These are phyloP conservation scores for Knufia fluminis DNA, from an alignment of 2,329 filamentous ascomycete genomes.

Conservation along the genomic window DNA sequence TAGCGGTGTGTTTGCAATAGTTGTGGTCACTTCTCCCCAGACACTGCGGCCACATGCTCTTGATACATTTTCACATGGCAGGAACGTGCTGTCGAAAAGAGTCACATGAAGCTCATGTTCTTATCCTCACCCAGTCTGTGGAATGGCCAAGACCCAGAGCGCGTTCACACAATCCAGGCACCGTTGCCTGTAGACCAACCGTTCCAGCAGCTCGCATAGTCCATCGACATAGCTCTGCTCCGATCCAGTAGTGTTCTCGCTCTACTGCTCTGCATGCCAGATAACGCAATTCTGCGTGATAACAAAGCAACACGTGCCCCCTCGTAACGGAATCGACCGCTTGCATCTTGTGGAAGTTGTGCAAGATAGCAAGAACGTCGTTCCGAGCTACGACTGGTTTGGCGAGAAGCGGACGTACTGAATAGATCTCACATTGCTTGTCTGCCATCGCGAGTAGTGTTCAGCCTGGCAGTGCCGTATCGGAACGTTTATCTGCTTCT, in stretches of 20 bases:
- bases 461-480: not conserved
- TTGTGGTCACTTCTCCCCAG: not conserved
- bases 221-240: not conserved
- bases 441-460: too few species aligned
- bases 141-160: too few species aligned
- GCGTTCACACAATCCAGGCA: not conserved
- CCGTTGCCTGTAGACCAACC: not conserved
- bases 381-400: too few species aligned
- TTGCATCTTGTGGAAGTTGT: too few species aligned
- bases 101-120: not conserved
- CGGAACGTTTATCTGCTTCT: not conserved
- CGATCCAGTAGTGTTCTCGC: too few species aligned
- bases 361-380: too few species aligned
- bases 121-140: not conserved
- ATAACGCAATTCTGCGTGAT: too few species aligned
- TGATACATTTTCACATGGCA: not conserved
- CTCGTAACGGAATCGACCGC: too few species aligned
- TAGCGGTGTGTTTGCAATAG: not conserved
- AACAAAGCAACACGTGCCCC: too few species aligned
- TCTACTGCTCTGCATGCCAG: too few species aligned
- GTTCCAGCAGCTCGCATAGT: not conserved
- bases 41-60: not conserved
- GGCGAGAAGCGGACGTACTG: too few species aligned
- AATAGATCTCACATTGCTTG: too few species aligned
- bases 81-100: not conserved